A percentile compares a stretch with the other conserved stretches of the same genome.
These are phyloP conservation scores for Allomyces javanicus DNA, from an alignment of 192 early-diverging fungal genomes.

Conservation along the genomic window DNA sequence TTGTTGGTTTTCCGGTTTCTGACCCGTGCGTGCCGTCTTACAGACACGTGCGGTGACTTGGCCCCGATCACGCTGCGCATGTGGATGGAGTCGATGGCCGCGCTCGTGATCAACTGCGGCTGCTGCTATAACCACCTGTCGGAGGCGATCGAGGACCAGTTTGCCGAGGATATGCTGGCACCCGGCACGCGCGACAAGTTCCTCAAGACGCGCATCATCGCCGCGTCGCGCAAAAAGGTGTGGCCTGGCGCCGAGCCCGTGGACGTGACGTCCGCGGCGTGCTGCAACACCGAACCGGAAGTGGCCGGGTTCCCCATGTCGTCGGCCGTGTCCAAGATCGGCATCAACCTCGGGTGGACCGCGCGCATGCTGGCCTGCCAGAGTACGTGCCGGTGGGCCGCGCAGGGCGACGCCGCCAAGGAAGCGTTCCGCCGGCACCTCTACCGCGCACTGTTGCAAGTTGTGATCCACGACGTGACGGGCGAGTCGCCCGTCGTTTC, in stretches of 20 bases:
- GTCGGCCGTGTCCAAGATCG: conserved; percentile 6
- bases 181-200: background rate
- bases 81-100: conserved; percentile 34
- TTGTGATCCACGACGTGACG: conserved; percentile 32
- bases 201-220: conserved; percentile 4
- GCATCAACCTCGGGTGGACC: conserved; percentile 28
- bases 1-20: background rate
- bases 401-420: conserved; percentile 23
- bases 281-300: background rate
- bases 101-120: conserved; percentile 42
- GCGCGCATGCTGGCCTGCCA: conserved; percentile 60
- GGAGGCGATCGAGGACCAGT: conserved; percentile 13
- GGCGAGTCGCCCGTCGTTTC: conserved; percentile 26
- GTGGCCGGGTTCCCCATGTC: conserved; percentile 21
- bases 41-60: conserved; percentile 73
- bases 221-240: conserved; percentile 4
- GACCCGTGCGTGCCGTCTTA: conserved; percentile 46
- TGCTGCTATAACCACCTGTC: conserved; percentile 76
- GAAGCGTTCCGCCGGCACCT: conserved; percentile 47
- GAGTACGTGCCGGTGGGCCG: conserved; percentile 54
- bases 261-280: too few relatives aligned
- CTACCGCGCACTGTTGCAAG: conserved; percentile 54
- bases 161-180: background rate
- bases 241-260: too few relatives aligned
- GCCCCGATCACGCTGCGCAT: conserved; percentile 45